Base-by-base conservation (phyloP, 805 yeast genomes). In the Middelhovenomyces tepae region DNA sequence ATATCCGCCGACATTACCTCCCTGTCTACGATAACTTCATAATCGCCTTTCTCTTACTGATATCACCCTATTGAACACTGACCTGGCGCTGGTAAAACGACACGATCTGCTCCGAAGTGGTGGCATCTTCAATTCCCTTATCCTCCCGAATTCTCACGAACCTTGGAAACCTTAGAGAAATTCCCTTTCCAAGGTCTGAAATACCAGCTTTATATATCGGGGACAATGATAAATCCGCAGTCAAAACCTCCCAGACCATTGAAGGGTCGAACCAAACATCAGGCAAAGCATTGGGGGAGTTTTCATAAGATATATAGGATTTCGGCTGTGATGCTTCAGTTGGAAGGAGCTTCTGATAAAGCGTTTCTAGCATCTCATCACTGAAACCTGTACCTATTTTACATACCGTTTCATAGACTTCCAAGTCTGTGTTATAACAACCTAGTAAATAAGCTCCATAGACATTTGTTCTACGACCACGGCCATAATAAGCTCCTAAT, bases 321-420 rank as follows among this genome's bases (percentile, higher is more conserved):
- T 75, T 79, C 2, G 94, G 80, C n/a, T 54, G 60, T 0, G 60
- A 50, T 9, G 74, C 69, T 34, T 75, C 91, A 0, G 85, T 74
- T 2, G 83, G 78, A 26, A 77, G 73, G 37, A 91, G 65, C 31
- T 64, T 64, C 16, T 67, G 70, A 47, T 77, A 65, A 20, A 91
- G 54, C 17, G 58, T 59, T 22, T 73, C 73, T 37, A 91, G 65
- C 49, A 76, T 70, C 43, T 79, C 96, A 44, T 91, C 98, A 25
- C 86, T 73, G 51, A 91, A 91, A 0, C 98, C 98, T 1, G 98
- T 91, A 30, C 98, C 98, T 35, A 93, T 87, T 55, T 91, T 91
- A 62, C 98, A 91, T 26, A 94, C 79, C 0, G 96, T 82, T 56
- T 91, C 97, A 53, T 72, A 85, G 49, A 87, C 96, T 15, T 93